phyloP scores from a whole-genome alignment of 139 green algal genomes.

The Asterochloris sp. region DNA sequence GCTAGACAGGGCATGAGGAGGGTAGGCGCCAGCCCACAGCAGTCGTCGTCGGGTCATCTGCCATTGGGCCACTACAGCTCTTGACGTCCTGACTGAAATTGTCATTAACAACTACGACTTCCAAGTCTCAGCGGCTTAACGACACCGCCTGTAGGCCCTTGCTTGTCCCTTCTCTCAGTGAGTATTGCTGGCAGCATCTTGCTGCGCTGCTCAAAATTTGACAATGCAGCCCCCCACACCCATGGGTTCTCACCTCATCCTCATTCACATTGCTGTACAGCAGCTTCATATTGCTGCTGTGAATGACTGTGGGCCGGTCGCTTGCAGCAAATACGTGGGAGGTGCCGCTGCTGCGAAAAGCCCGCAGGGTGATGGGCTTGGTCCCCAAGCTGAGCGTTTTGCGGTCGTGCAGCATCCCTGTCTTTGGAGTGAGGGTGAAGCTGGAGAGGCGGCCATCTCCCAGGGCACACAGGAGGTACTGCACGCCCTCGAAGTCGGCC shows the following conservation, averaged over 20 bases:
- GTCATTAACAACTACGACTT: too few relatives aligned
- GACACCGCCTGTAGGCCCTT: too few relatives aligned
- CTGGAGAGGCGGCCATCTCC: conserved; percentile 73
- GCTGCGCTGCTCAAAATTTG: background rate
- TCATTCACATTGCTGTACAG: conserved; percentile 98
- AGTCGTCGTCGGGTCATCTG: too few relatives aligned
- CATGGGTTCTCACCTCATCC: conserved; percentile 53
- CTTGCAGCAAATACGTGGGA: conserved; percentile 87
- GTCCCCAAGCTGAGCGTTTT: conserved; percentile 88
- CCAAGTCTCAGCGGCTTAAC: too few relatives aligned
- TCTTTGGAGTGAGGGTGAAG: conserved; percentile 45
- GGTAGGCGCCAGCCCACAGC: too few relatives aligned
- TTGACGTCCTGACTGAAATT: too few relatives aligned
- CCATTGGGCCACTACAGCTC: too few relatives aligned
- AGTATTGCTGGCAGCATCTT: too few relatives aligned
- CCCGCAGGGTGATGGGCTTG: conserved; percentile 84
- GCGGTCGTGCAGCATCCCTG: conserved; percentile 52
- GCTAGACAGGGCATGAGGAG: too few relatives aligned
- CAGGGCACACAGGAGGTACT: conserved; percentile 80
- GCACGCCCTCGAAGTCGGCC: conserved; percentile 69
- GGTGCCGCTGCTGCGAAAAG: conserved; percentile 52
- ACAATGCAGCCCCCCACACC: background rate
- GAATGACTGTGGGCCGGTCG: conserved; percentile 95
- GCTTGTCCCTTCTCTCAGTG: too few relatives aligned
- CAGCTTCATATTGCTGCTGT: conserved; percentile 87